Base-by-base conservation (phyloP, 192 early-diverging fungal genomes). In the Coemansia interrupta region DNA sequence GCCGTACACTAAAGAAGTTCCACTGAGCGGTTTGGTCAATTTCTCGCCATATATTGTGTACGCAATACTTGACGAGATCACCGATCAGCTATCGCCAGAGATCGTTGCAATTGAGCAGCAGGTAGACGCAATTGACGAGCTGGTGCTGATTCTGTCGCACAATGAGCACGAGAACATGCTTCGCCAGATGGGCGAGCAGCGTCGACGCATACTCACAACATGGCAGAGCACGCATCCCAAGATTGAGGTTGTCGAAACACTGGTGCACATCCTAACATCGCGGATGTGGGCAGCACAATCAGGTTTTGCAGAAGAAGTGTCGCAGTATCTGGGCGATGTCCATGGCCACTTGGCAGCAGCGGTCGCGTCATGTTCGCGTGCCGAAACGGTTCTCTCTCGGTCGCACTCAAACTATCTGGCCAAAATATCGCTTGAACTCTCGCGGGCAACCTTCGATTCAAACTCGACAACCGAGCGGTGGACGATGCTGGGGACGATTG, bases 51-150 rank as follows among this genome's bases (percentile, higher is more conserved):
- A 94, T 88, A 88, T 96, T 50, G 92, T 87, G 63, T 98, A 98
- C 60, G 94, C 93, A 0, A 58, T 98, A 7, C 76, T 98, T 55
- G 96, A 98, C 71, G 92, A 94, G 60, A 86, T 95, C 30, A 92
- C 91, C 0, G 93, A 97, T 68, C 84, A 84, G 12, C 90, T 97
- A 64, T 86, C 87, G 51, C 92, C 95, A 18, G 72, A 90, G 11
- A 85, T 99, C 22, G 67, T 83, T 19, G 80, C 83, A 18, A 90
- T 99, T 63, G 96, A 99, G 72, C 83, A 86, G 19, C 91, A 95
- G 64, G 96, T 99, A 4, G 92, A 96, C 58, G 86, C 89, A 0
- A 94, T 99, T 58, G 95, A 99, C 64, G 93, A 96, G 52, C 71
- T 95, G 2, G 95, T 99, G 4, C 76, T 99, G 20, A 83, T 95